Base-by-base conservation (phyloP, 2,329 filamentous ascomycete species). In the Lachnellula willkommii region DNA sequence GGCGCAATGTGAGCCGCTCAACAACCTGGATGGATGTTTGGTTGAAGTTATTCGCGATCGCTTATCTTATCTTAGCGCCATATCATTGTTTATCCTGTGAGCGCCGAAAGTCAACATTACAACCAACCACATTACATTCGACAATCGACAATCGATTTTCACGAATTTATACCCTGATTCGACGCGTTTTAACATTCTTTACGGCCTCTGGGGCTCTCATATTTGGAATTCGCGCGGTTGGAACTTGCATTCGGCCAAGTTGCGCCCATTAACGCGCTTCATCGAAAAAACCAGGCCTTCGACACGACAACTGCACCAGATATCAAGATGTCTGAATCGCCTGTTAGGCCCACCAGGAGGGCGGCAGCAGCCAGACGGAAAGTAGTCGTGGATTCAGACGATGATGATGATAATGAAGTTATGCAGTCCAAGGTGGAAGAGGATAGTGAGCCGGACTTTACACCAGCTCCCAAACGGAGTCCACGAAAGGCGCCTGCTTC, bases 391-490 rank as follows among this genome's bases (percentile, higher is more conserved):
- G 90, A 95, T 62, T 90, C 85, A 8, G 78, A 82, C 20, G 81
- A 83, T 24, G 90, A 93, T 43, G 90, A 95, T 56, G 90, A 95
- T 56, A 88, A 90, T 55, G 83, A 88, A 61, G 77, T 83, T 53
- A 73, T 79, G 40, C 76, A 81, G 65, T 76, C 79, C 60, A 77
- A 82, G 66, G 78, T 81, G 57, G 76, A 83, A 28, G 78, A 87
- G 28, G 82, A 87, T 3, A 78, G 75, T 50, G 88, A 89, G 61
- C 87, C 92, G 50, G 89, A 95, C 50, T 94, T 91, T 66, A 88
- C 87, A 46, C 90, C 90, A 2, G 65, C 87, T 1, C 64, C 66
- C 4, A 76, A 80, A 54, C 80, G 79, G 57, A 81, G 77, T 57
- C 74, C 79, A 35, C 77, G 80, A 61, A 80, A 85, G 58, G 77